Percentiles rank a stretch among this genome's conserved stretches.
Evolutionary conservation across 169 alveolate genomes (phyloP).

Genomic region (Perkinsus chesapeaki): DNA sequence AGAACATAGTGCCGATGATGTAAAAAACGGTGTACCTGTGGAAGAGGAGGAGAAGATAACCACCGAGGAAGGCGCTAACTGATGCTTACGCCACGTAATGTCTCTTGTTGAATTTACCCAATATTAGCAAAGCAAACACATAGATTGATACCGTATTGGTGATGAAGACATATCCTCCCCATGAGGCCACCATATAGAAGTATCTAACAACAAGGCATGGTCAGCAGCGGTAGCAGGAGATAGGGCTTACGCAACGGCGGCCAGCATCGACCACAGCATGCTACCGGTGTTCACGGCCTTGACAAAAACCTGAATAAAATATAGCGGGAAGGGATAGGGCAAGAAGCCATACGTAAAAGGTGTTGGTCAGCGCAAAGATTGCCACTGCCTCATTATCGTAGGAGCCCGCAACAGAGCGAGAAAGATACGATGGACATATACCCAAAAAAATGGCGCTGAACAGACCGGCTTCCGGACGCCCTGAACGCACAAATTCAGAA

Average conservation of each 20-base stretch:
- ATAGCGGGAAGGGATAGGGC: background rate
- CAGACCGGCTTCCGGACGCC: slow-evolving; percentile 80
- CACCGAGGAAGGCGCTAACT: background rate
- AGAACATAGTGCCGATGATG: slow-evolving; percentile 80
- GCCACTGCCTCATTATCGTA: slow-evolving; percentile 98
- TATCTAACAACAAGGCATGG: slow-evolving; percentile 21
- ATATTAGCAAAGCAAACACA: slow-evolving; percentile 76
- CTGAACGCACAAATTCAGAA: background rate
- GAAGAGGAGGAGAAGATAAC: slow-evolving; percentile 23
- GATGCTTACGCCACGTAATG: slow-evolving; percentile 56
- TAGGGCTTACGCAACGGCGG: slow-evolving; percentile 45
- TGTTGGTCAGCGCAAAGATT: slow-evolving; percentile 85
- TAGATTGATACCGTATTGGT: slow-evolving; percentile 88
- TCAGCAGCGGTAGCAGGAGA: background rate
- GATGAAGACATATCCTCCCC: slow-evolving; percentile 99
- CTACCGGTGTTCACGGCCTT: slow-evolving; percentile 86
- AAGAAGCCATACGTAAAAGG: slow-evolving; percentile 61
- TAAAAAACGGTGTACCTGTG: slow-evolving; percentile 77
- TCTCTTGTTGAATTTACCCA: slow-evolving; percentile 72
- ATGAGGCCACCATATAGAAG: slow-evolving; percentile 90
- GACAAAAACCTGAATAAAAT: slow-evolving; percentile 51
- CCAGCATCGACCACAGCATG: slow-evolving; percentile 55
- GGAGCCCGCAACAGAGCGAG: slow-evolving; percentile 93
- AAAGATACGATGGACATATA: slow-evolving; percentile 90
- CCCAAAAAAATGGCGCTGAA: slow-evolving; percentile 90